Percentiles rank a stretch among this genome's conserved stretches.
Conservation (phyloP, 2,329 filamentous ascomycete genomes). For the Chaetomium strumarium region DNA sequence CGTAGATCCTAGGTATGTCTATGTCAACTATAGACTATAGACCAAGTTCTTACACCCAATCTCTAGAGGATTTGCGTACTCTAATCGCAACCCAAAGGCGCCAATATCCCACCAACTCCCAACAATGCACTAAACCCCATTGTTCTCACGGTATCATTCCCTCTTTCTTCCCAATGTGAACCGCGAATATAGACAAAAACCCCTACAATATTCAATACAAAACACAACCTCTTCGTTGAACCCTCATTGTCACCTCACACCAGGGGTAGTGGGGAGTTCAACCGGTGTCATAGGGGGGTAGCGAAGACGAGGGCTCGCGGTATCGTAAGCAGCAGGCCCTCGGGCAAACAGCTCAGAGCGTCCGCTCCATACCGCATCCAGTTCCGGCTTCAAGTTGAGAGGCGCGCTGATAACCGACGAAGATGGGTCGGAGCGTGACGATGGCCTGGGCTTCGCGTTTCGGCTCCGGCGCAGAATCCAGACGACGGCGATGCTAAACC, state of each 20-base stretch:
- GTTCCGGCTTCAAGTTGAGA: neutral
- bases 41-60: no score
- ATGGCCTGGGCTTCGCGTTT: neutral
- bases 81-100: no score
- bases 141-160: no score
- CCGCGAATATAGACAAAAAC: neutral
- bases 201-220: neutral
- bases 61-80: no score
- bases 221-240: neutral
- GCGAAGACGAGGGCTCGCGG: neutral
- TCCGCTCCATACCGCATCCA: neutral
- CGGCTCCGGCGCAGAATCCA: slow-evolving; percentile 5
- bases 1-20: no score
- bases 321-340: slow-evolving; percentile 3
- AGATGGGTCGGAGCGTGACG: neutral
- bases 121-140: no score
- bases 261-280: neutral
- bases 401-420: neutral
- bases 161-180: neutral
- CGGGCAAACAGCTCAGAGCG: neutral
- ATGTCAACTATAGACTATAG: no score
- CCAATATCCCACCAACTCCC: no score
- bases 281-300: slow-evolving; percentile 3
- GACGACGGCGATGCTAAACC: slow-evolving; percentile 13
- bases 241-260: neutral